These are phyloP conservation scores for Phialophora macrospora DNA, from an alignment of 2,329 filamentous ascomycete species.

Conservation along the genomic window DNA sequence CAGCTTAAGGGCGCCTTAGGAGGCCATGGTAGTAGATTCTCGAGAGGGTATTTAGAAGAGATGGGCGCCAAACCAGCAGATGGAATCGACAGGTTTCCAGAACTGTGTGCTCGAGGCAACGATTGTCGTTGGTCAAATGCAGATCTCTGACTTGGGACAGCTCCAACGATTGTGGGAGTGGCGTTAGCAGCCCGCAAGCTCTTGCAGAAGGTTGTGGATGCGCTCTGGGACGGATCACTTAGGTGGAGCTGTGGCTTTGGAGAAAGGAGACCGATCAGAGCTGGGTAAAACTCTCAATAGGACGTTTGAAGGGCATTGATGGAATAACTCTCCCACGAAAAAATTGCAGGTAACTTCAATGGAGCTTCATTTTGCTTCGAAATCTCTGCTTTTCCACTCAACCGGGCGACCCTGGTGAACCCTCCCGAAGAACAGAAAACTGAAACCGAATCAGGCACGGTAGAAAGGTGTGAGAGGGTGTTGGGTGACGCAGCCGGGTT, in stretches of 20 bases:
- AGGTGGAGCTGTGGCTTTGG: slow-evolving; percentile 12
- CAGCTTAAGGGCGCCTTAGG: neutral
- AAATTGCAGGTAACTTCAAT: neutral
- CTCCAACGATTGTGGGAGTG: slow-evolving; percentile 8
- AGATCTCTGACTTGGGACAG: slow-evolving; percentile 15
- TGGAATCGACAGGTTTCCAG: slow-evolving; percentile 11
- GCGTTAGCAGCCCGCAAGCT: slow-evolving; percentile 15
- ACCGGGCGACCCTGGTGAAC: neutral
- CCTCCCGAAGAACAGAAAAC: neutral
- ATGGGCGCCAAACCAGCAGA: neutral
- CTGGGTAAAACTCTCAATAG: neutral
- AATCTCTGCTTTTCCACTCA: neutral
- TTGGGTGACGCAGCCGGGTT: neutral
- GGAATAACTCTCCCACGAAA: neutral
- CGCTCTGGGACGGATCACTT: slow-evolving; percentile 9
- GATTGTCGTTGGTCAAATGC: slow-evolving; percentile 19
- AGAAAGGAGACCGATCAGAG: neutral
- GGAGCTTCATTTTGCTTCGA: neutral
- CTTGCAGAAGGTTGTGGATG: slow-evolving; percentile 12
- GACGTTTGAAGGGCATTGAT: neutral
- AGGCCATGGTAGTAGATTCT: neutral
- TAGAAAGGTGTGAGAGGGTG: neutral
- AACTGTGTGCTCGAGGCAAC: slow-evolving; percentile 25
- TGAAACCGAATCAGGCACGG: neutral
- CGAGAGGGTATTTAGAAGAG: neutral